Evolutionary conservation across 2,329 filamentous ascomycete genomes (phyloP).

Genomic region (Hypoxylon sp.): DNA sequence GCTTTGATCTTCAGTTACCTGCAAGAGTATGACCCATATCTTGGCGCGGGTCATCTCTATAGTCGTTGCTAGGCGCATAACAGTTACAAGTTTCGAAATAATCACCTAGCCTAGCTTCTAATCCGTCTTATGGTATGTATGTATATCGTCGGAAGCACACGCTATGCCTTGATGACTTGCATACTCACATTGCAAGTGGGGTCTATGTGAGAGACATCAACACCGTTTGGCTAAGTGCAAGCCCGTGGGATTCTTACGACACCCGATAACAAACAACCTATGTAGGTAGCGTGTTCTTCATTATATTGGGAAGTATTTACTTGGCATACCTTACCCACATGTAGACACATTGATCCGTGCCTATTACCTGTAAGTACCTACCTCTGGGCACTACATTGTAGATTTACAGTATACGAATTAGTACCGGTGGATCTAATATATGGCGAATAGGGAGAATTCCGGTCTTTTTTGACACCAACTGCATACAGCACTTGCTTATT

Average conservation of each 20-base stretch:
- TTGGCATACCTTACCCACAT: not conserved
- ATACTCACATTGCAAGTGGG: conserved; percentile 7
- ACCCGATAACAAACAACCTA: not conserved
- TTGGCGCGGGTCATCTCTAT: not conserved
- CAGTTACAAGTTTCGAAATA: conserved; percentile 9
- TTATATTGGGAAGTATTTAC: not conserved
- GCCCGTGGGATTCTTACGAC: not conserved
- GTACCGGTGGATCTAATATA: conserved; percentile 27
- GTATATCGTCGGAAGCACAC: conserved; percentile 2
- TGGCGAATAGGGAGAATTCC: conserved; percentile 40
- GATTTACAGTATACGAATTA: not conserved
- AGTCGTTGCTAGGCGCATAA: not conserved
- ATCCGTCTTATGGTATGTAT: not conserved
- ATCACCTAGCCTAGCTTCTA: not conserved
- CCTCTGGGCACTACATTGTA: not conserved
- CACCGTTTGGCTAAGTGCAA: not conserved
- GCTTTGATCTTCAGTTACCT: not conserved
- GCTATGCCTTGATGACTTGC: conserved; percentile 3
- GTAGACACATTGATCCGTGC: not conserved
- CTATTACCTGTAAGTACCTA: conserved; percentile 4
- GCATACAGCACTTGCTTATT: conserved; percentile 32
- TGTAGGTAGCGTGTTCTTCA: no score
- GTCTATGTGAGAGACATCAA: conserved; percentile 1
- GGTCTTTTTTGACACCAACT: conserved; percentile 15
- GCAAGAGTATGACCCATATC: not conserved